Evolutionary conservation across 129 eudicot genomes (phyloP).

Genomic region (Deinandra increscens): DNA sequence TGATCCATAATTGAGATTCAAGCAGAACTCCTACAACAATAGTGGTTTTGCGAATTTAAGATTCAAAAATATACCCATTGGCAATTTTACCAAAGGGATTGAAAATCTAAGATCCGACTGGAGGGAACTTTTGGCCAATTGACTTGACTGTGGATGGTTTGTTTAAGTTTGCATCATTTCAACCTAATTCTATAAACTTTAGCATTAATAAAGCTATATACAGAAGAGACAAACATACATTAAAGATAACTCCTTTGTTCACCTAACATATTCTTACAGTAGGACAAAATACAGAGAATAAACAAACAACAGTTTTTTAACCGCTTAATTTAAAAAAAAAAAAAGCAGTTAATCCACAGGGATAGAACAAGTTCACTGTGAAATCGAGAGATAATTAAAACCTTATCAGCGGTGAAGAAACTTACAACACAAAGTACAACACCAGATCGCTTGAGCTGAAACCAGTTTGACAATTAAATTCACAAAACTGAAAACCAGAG

Average conservation of each 20-base stretch:
- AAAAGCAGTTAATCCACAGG: constrained; percentile 1
- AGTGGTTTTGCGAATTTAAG: too few relatives aligned
- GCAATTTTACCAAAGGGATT: too few relatives aligned
- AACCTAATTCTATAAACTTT: neutral
- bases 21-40: too few relatives aligned
- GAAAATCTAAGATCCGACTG: too few relatives aligned
- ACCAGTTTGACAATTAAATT: constrained; percentile 13
- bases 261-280: neutral
- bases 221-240: constrained; percentile 3
- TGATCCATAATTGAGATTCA: too few relatives aligned
- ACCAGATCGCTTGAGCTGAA: constrained; percentile 31
- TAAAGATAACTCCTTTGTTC: constrained; percentile 9
- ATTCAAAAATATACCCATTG: too few relatives aligned
- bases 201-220: constrained; percentile 18
- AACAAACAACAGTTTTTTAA: constrained; percentile 11
- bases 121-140: too few relatives aligned
- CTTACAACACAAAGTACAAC: constrained; percentile 28
- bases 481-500: constrained; percentile 28
- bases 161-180: constrained; percentile 12
- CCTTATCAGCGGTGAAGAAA: constrained; percentile 19
- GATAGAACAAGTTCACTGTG: neutral
- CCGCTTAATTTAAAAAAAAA: constrained; percentile 2
- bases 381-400: neutral
- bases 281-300: neutral
- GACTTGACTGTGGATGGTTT: too few relatives aligned